Evolutionary conservation across 306 rosid genomes (phyloP).

Genomic region (Trifolium repens): DNA sequence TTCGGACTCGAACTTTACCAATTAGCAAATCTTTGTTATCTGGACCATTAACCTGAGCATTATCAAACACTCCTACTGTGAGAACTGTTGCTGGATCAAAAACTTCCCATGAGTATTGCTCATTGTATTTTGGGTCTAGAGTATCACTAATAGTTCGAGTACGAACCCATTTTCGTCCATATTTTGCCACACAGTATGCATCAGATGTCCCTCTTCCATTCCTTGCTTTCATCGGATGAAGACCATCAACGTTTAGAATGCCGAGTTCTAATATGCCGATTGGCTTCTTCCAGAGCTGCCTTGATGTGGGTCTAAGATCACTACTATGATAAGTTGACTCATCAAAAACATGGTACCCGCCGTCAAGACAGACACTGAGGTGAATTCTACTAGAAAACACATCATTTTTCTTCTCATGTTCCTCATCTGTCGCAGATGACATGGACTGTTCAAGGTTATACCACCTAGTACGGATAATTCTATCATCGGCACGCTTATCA

Average conservation of each 20-base stretch:
- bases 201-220: slow-evolving; percentile 78
- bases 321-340: slow-evolving; percentile 86
- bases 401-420: slow-evolving; percentile 51
- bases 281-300: slow-evolving; percentile 84
- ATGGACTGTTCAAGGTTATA: slow-evolving; percentile 60
- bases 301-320: slow-evolving; percentile 83
- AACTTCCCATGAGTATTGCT: slow-evolving; percentile 97
- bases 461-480: slow-evolving; percentile 63
- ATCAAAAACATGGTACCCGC: slow-evolving; percentile 96
- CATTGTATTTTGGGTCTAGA: slow-evolving; percentile 77
- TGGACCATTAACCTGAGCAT: slow-evolving; percentile 58
- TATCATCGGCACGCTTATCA: slow-evolving; percentile 86
- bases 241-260: slow-evolving; percentile 65
- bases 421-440: slow-evolving; percentile 77
- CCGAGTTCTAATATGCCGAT: slow-evolving; percentile 89
- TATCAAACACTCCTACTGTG: slow-evolving; percentile 85
- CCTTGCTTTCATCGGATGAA: slow-evolving; percentile 82
- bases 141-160: slow-evolving; percentile 82
- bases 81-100: slow-evolving; percentile 90
- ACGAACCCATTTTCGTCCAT: slow-evolving; percentile 91
- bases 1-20: slow-evolving; percentile 88
- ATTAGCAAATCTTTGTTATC: slow-evolving; percentile 58
- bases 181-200: slow-evolving; percentile 92
- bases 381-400: slow-evolving; percentile 68
- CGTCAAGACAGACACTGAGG: slow-evolving; percentile 84